Conservation (phyloP, 73 alveolate genomes). For the Paramecium biaurelia region DNA sequence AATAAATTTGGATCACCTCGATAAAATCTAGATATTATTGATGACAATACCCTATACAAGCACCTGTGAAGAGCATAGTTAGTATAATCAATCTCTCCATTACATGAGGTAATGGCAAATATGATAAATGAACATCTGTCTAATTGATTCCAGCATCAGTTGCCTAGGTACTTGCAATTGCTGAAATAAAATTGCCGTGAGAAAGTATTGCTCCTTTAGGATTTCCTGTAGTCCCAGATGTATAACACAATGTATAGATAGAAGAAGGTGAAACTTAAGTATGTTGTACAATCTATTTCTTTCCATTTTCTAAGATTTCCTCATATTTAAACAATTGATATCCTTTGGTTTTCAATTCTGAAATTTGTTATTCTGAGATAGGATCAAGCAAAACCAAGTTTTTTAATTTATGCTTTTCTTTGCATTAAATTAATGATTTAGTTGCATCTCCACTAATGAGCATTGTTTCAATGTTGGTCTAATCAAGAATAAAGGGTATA, state of each 20-base stretch:
- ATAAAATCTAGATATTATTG: conserved; percentile 63
- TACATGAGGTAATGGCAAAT: conserved; percentile 95
- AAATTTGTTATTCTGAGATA: not conserved
- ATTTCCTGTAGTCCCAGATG: conserved; percentile 98
- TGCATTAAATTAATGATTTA: not conserved
- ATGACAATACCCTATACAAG: conserved; percentile 62
- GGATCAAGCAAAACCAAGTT: conserved; percentile 49
- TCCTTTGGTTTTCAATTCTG: not conserved
- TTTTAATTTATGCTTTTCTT: conserved; percentile 21
- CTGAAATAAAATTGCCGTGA: conserved; percentile 70
- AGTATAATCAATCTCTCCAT: conserved; percentile 83
- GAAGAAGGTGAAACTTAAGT: conserved; percentile 58
- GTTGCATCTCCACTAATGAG: conserved; percentile 34
- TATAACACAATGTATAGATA: conserved; percentile 87
- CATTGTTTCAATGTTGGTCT: conserved; percentile 50
- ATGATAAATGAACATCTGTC: conserved; percentile 86
- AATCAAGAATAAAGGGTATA: conserved; percentile 31
- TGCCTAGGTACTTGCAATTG: conserved; percentile 66
- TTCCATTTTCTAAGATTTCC: conserved; percentile 15
- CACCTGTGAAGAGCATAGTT: conserved; percentile 72
- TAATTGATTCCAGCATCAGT: conserved; percentile 69
- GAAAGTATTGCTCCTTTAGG: conserved; percentile 97
- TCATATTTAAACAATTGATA: not conserved
- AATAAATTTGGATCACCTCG: conserved; percentile 85
- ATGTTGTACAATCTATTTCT: not conserved